Percentiles rank a stretch among this genome's conserved stretches.
Conservation (phyloP, 2,329 filamentous ascomycete species). For the Alternaria solani region DNA sequence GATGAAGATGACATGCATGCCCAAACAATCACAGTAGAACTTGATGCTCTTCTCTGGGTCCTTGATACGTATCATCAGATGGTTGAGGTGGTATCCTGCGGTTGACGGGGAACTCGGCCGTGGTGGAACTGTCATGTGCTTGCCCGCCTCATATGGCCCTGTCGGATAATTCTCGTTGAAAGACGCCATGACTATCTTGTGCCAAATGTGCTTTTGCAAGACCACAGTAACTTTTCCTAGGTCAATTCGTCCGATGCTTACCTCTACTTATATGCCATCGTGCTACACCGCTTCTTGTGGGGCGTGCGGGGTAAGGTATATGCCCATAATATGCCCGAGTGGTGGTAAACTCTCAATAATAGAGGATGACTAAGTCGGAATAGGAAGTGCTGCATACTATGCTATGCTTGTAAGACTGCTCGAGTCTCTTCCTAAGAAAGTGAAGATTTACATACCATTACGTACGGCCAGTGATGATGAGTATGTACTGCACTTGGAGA, state of each 20-base stretch:
- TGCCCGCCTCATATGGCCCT: conserved; percentile 28
- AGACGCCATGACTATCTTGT: conserved; percentile 11
- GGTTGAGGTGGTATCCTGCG: conserved; percentile 40
- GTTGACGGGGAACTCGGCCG: conserved; percentile 37
- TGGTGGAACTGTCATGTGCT: conserved; percentile 38
- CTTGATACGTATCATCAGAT: conserved; percentile 47
- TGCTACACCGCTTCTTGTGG: conserved; percentile 13
- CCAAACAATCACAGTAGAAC: conserved; percentile 48
- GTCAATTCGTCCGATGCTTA: not conserved
- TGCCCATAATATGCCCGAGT: not conserved
- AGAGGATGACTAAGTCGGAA: not conserved
- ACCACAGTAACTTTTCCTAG: not conserved
- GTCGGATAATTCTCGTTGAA: conserved; percentile 30
- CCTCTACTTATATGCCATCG: not conserved
- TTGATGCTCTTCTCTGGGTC: conserved; percentile 35
- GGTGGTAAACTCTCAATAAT: not conserved
- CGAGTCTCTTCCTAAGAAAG: not conserved
- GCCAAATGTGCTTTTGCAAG: not conserved
- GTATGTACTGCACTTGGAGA: not conserved
- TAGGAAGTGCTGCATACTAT: not conserved
- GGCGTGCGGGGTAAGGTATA: conserved; percentile 17
- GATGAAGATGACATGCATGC: conserved; percentile 46
- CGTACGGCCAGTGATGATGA: not conserved
- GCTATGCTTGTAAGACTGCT: not conserved
- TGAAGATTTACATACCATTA: not conserved